phyloP scores from a whole-genome alignment of 768 basidiomycete species.

The Lactifluus volemus region DNA sequence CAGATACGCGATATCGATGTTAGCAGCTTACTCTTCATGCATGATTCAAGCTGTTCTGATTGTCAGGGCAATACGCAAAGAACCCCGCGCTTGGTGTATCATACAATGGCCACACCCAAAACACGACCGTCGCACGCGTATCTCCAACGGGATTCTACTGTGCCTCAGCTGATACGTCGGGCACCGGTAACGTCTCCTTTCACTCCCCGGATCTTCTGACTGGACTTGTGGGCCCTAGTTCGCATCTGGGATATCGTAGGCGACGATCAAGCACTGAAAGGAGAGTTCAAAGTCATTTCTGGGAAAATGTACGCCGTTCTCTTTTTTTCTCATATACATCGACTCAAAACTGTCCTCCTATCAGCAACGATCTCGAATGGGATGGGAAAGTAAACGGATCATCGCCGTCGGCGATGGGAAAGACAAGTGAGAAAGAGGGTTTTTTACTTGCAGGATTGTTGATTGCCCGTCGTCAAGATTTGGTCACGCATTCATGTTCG shows the following conservation, averaged over 20 bases:
- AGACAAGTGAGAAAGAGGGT: too few relatives aligned
- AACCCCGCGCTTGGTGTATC: constrained; percentile 53
- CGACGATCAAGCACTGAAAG: constrained; percentile 74
- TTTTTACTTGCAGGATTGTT: too few relatives aligned
- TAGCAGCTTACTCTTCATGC: constrained; percentile 5
- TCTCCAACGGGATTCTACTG: constrained; percentile 94
- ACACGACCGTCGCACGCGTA: constrained; percentile 81
- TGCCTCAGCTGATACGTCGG: constrained; percentile 78
- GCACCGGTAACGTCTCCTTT: constrained; percentile 53
- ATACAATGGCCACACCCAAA: constrained; percentile 76
- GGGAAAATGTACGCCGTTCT: constrained; percentile 56
- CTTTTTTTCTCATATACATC: too few relatives aligned
- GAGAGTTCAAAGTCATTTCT: constrained; percentile 66
- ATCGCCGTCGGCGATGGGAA: constrained; percentile 89
- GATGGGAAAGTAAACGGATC: constrained; percentile 96
- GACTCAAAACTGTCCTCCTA: too few relatives aligned
- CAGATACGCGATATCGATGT: constrained; percentile 20
- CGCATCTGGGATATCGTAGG: constrained; percentile 91
- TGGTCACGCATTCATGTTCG: constrained; percentile 76
- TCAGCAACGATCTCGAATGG: constrained; percentile 90
- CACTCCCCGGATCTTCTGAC: neutral
- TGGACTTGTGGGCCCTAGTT: constrained; percentile 35
- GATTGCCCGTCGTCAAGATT: constrained; percentile 46
- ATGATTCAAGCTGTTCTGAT: constrained; percentile 3
- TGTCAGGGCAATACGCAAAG: constrained; percentile 31